Base-by-base conservation (phyloP, 768 basidiomycete genomes). In the Amanita pallidorosea region DNA sequence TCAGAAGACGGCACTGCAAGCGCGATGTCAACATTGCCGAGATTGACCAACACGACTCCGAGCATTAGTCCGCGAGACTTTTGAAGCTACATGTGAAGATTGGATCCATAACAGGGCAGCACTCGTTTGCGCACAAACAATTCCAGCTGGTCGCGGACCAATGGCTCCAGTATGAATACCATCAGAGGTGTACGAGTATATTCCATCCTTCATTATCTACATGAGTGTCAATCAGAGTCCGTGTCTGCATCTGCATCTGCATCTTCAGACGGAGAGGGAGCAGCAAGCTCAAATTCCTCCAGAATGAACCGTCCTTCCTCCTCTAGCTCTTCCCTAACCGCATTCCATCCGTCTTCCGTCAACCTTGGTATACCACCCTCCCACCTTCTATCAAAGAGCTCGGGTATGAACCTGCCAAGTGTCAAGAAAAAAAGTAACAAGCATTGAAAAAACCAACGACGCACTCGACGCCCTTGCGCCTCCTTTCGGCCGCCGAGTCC, bases 111-210 rank as follows among this genome's bases (percentile, higher is more conserved):
- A 93, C 92, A 2, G 96, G 96, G 0, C 93, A 97, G 56, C 90
- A 95, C 56, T 91, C 92, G 0, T 98, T 98, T 62, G 70, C 83
- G 18, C 89, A 94, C 58, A 96, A 99, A 60, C 94, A 97, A 68
- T 63, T 77, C 1, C 83, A 85, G 45, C 67, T 98, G 8, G 73
- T 97, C 1, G 78, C 76, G 1, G 81, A 88, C 52, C 68, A 69
- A 47, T 65, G n/a, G n/a, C n/a, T n/a, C n/a, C n/a, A 15, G 29
- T 35, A 18, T 35, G 33, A 47, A 29, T 29, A 29, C 8, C 29
- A n/a, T n/a, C n/a, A n/a, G n/a, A n/a, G n/a, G n/a, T n/a, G n/a
- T n/a, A n/a, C n/a, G n/a, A n/a, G n/a, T n/a, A n/a, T n/a, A n/a
- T n/a, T n/a, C n/a, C n/a, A 29, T 31, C 31, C 31, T 31, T 11